phyloP scores from a whole-genome alignment of 2,329 filamentous ascomycete genomes.

The Trichoderma afroharzianum region DNA sequence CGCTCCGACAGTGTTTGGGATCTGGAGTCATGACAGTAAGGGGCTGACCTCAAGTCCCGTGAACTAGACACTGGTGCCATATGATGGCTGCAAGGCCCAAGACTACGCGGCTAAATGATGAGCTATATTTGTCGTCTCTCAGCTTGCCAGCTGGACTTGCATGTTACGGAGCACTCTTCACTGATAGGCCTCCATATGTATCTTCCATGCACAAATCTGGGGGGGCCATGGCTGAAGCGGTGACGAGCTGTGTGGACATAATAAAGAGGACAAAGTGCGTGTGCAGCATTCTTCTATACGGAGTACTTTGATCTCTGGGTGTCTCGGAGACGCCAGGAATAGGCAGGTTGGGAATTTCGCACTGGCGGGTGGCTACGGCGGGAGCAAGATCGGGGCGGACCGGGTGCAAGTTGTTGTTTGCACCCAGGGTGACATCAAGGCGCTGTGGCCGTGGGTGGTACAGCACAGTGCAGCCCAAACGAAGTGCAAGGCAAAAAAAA shows the following conservation, averaged over 20 bases:
- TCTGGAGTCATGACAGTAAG: background rate
- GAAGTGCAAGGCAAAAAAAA: background rate
- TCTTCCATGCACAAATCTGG: background rate
- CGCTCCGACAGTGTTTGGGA: background rate
- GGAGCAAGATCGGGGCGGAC: conserved; percentile 35
- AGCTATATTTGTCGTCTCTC: background rate
- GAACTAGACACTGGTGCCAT: background rate
- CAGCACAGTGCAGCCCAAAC: conserved; percentile 7
- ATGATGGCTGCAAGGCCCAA: conserved; percentile 8
- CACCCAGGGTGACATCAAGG: background rate
- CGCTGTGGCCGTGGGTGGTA: conserved; percentile 1
- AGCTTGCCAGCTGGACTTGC: conserved; percentile 13
- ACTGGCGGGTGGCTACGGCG: conserved; percentile 24
- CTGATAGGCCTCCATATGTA: background rate
- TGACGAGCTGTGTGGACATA: background rate
- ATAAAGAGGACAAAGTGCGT: background rate
- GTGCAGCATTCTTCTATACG: background rate
- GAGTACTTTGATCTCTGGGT: background rate
- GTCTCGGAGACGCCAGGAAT: conserved; percentile 17
- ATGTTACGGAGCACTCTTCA: background rate
- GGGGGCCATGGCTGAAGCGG: background rate
- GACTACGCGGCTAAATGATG: background rate
- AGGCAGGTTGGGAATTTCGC: conserved; percentile 10
- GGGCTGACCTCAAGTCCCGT: background rate
- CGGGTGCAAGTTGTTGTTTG: conserved; percentile 19